phyloP scores from a whole-genome alignment of 305 asterid genomes.

The Fraxinus velutina region DNA sequence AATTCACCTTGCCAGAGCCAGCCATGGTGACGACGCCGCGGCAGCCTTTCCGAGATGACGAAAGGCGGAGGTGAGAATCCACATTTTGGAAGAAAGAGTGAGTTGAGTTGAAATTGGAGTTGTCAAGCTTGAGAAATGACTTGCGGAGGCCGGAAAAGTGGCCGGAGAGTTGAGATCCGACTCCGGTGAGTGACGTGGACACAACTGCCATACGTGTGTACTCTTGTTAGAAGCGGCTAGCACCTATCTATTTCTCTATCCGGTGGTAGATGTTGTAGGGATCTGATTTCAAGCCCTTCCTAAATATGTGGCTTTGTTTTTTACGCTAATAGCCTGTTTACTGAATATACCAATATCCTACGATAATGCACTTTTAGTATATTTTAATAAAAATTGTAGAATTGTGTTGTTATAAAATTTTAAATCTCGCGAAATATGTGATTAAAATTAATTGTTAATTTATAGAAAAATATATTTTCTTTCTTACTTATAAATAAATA shows the following conservation, averaged over 20 bases:
- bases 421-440: too few species aligned
- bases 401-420: too few species aligned
- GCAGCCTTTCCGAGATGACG: constrained; percentile 41
- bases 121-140: constrained; percentile 50
- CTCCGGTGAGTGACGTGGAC: constrained; percentile 57
- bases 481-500: neutral
- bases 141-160: constrained; percentile 68
- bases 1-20: constrained; percentile 66
- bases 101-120: constrained; percentile 36
- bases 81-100: constrained; percentile 50
- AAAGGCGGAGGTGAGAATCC: constrained; percentile 48
- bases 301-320: constrained; percentile 29
- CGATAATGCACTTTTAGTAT: too few species aligned
- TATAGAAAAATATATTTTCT: too few species aligned
- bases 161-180: constrained; percentile 42
- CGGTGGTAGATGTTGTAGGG: neutral
- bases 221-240: neutral
- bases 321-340: constrained; percentile 19
- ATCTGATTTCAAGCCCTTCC: neutral
- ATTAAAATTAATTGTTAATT: too few species aligned
- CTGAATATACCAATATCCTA: neutral
- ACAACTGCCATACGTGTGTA: constrained; percentile 49
- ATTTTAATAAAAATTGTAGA: too few species aligned
- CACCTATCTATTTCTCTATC: constrained; percentile 18
- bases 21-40: constrained; percentile 74